These are phyloP conservation scores for Magnolia kwangsiensis DNA, from an alignment of 164 flowering plant species.

Conservation along the genomic window DNA sequence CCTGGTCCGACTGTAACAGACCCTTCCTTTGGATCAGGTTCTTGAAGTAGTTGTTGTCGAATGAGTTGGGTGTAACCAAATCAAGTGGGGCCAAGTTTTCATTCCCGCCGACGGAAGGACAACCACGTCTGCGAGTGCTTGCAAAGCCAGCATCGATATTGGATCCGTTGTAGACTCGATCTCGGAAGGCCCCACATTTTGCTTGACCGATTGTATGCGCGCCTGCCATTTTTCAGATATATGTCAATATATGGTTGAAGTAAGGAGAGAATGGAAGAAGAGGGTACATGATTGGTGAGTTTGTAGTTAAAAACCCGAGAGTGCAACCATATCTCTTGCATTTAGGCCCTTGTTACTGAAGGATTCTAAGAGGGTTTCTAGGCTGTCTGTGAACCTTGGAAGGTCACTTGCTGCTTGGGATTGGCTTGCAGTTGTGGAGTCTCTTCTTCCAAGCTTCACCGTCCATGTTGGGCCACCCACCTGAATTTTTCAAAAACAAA, in stretches of 20 bases:
- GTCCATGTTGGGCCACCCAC: conserved; percentile 8
- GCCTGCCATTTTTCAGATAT: conserved; percentile 12
- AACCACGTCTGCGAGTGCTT: conserved; percentile 26
- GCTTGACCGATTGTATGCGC: conserved; percentile 48
- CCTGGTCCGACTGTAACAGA: conserved; percentile 14
- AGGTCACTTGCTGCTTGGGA: neutral
- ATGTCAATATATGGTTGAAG: neutral
- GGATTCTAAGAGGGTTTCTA: neutral
- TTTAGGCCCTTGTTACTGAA: conserved; percentile 7
- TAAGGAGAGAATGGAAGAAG: neutral
- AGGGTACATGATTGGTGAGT: neutral
- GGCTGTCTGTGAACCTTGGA: conserved; percentile 7
- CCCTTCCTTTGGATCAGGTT: conserved; percentile 24
- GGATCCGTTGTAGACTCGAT: conserved; percentile 32
- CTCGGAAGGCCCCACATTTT: conserved; percentile 24
- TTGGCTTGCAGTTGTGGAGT: conserved; percentile 10
- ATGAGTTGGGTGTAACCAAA: conserved; percentile 39
- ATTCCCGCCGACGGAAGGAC: conserved; percentile 29
- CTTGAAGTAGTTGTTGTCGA: conserved; percentile 51
- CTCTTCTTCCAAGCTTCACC: conserved; percentile 26
- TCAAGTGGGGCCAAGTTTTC: conserved; percentile 42
- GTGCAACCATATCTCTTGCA: conserved; percentile 8
- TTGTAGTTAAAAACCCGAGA: conserved; percentile 6
- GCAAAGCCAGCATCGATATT: conserved; percentile 45
- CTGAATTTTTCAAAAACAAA: neutral